phyloP scores from a whole-genome alignment of 768 basidiomycete species.

The Tephrocybe sp. region DNA sequence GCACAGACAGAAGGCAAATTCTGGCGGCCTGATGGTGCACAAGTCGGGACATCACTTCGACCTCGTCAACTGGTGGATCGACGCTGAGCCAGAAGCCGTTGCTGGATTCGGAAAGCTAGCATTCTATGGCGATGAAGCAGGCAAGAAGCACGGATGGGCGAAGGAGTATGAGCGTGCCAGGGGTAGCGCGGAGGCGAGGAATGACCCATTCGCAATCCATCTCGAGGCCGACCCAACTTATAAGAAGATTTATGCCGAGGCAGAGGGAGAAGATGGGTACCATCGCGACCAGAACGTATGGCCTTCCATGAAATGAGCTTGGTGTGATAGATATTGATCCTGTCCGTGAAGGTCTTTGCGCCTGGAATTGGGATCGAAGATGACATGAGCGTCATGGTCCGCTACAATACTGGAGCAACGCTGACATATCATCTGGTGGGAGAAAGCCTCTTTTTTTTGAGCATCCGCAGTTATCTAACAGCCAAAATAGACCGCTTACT shows the following conservation, averaged over 20 bases:
- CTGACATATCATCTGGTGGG: slow-evolving; percentile 52
- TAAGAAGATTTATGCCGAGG: slow-evolving; percentile 45
- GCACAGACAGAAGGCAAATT: slow-evolving; percentile 44
- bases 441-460: neutral
- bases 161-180: slow-evolving; percentile 44
- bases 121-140: slow-evolving; percentile 48
- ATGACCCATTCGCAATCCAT: slow-evolving; percentile 50
- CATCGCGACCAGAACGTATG: slow-evolving; percentile 48
- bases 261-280: slow-evolving; percentile 49
- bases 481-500: slow-evolving; percentile 35
- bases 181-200: slow-evolving; percentile 38
- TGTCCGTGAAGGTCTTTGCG: slow-evolving; percentile 32
- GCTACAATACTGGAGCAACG: slow-evolving; percentile 45
- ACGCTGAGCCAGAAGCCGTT: slow-evolving; percentile 42
- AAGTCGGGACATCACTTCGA: slow-evolving; percentile 51
- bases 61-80: slow-evolving; percentile 56
- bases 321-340: neutral
- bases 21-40: slow-evolving; percentile 46
- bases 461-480: neutral
- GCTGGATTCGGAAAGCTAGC: slow-evolving; percentile 46
- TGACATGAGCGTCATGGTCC: slow-evolving; percentile 49
- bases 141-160: slow-evolving; percentile 46
- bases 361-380: slow-evolving; percentile 49
- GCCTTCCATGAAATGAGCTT: too few relatives aligned
- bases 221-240: slow-evolving; percentile 41